phyloP scores from a whole-genome alignment of 768 basidiomycete genomes.

The Galerina marginata region DNA sequence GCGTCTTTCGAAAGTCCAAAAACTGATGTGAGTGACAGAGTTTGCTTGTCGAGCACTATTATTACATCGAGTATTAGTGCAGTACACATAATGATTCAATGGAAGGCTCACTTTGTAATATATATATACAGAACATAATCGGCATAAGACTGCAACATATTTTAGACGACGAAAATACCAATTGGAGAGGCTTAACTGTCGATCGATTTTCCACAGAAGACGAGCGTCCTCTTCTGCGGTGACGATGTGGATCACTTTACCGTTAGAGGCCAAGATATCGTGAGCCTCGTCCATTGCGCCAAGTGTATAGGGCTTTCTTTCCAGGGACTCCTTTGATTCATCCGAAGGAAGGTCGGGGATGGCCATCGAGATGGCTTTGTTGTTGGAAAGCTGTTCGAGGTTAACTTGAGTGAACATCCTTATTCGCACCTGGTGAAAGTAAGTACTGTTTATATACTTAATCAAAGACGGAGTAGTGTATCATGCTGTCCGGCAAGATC shows the following conservation, averaged over 20 bases:
- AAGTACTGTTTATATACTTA: no score
- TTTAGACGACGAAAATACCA: background rate
- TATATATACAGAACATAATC: conserved; percentile 11
- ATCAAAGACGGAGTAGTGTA: no score
- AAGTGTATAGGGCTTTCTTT: no score
- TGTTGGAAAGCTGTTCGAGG: no score
- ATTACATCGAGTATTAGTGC: background rate
- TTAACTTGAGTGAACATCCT: no score
- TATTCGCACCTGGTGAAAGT: no score
- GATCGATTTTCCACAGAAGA: conserved; percentile 15
- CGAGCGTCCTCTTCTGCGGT: conserved; percentile 1
- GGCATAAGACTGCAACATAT: conserved; percentile 4
- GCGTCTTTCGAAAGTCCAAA: conserved; percentile 37
- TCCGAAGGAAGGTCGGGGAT: no score
- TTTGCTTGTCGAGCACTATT: conserved; percentile 36
- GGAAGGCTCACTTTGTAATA: conserved; percentile 5
- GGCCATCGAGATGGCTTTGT: no score
- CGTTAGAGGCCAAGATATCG: background rate
- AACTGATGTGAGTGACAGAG: conserved; percentile 37
- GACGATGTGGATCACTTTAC: background rate
- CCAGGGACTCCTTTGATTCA: no score
- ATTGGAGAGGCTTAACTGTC: background rate
- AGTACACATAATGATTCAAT: background rate
- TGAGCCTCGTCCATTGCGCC: conserved; percentile 3
- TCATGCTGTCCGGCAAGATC: no score